These are phyloP conservation scores for Saccharomycopsis synnaedendra DNA, from an alignment of 805 yeast species.

Conservation along the genomic window DNA sequence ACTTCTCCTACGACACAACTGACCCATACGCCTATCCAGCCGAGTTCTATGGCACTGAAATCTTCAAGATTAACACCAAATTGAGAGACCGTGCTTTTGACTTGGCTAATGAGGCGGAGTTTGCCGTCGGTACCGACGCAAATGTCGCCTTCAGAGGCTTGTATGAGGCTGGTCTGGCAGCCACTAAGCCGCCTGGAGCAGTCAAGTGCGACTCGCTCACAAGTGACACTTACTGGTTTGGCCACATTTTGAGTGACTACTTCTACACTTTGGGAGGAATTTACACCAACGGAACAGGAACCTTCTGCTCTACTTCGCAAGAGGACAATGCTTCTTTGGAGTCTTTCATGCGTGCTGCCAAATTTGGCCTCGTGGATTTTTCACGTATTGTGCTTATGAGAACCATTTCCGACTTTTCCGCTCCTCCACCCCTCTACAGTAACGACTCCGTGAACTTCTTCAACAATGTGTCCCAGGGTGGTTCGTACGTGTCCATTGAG, in stretches of 20 bases:
- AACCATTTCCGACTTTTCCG: slow-evolving; percentile 47
- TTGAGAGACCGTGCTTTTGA: slow-evolving; percentile 47
- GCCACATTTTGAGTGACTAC: slow-evolving; percentile 37
- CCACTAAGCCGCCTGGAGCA: slow-evolving; percentile 34
- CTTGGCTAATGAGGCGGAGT: slow-evolving; percentile 34
- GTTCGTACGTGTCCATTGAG: slow-evolving; percentile 33
- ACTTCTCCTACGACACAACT: slow-evolving; percentile 43
- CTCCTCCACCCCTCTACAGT: slow-evolving; percentile 35
- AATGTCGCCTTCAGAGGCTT: slow-evolving; percentile 35
- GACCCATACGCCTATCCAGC: slow-evolving; percentile 39
- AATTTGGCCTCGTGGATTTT: slow-evolving; percentile 43
- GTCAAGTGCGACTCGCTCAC: slow-evolving; percentile 49
- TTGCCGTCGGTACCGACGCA: slow-evolving; percentile 34
- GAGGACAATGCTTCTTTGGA: slow-evolving; percentile 61
- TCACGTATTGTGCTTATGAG: slow-evolving; percentile 48
- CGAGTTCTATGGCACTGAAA: slow-evolving; percentile 51
- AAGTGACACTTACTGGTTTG: slow-evolving; percentile 50
- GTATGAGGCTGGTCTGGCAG: slow-evolving; percentile 37
- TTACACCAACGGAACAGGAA: slow-evolving; percentile 48
- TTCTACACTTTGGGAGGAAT: slow-evolving; percentile 35
- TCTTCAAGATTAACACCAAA: slow-evolving; percentile 47
- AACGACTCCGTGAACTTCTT: slow-evolving; percentile 40
- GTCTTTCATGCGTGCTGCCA: slow-evolving; percentile 42
- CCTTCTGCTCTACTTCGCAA: slow-evolving; percentile 51
- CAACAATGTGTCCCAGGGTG: slow-evolving; percentile 39